phyloP scores from a whole-genome alignment of 768 basidiomycete genomes.

The Lactifluus piperatus region DNA sequence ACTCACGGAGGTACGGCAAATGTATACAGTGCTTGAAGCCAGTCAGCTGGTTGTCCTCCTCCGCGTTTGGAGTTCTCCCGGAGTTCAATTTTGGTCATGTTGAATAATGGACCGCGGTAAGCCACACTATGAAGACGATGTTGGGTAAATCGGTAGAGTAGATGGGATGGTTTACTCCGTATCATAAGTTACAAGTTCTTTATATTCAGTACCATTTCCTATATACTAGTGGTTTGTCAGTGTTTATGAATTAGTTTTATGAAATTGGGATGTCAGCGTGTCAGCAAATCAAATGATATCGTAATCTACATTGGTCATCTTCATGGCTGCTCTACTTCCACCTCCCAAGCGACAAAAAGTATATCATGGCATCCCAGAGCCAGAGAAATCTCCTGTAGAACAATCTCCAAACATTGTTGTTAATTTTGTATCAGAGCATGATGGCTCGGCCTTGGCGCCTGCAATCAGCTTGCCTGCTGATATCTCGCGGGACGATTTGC shows the following conservation, averaged over 20 bases:
- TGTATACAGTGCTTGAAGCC: slow-evolving; percentile 56
- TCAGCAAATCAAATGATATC: background rate
- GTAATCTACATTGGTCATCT: slow-evolving; percentile 6
- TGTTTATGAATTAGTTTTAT: too few relatives aligned
- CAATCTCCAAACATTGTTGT: slow-evolving; percentile 69
- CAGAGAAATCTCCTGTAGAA: slow-evolving; percentile 40
- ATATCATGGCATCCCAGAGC: slow-evolving; percentile 65
- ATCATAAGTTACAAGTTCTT: background rate
- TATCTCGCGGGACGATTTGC: slow-evolving; percentile 72
- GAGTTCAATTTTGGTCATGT: slow-evolving; percentile 11
- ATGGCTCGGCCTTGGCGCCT: slow-evolving; percentile 74
- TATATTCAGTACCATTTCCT: too few relatives aligned
- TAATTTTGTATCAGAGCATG: slow-evolving; percentile 87
- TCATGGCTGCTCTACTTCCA: slow-evolving; percentile 79
- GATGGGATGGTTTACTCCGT: too few relatives aligned
- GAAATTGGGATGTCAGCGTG: too few relatives aligned
- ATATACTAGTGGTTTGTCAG: background rate
- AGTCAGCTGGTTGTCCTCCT: slow-evolving; percentile 29
- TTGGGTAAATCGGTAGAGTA: background rate
- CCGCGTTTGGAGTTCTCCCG: slow-evolving; percentile 15
- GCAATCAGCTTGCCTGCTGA: slow-evolving; percentile 86
- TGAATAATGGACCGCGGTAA: background rate
- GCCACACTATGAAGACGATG: background rate
- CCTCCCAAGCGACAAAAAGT: slow-evolving; percentile 85
- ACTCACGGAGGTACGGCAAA: slow-evolving; percentile 62